A percentile compares a stretch with the other conserved stretches of the same genome.
Conservation (phyloP, 2,329 filamentous ascomycete species). For the Fusarium liriodendri region DNA sequence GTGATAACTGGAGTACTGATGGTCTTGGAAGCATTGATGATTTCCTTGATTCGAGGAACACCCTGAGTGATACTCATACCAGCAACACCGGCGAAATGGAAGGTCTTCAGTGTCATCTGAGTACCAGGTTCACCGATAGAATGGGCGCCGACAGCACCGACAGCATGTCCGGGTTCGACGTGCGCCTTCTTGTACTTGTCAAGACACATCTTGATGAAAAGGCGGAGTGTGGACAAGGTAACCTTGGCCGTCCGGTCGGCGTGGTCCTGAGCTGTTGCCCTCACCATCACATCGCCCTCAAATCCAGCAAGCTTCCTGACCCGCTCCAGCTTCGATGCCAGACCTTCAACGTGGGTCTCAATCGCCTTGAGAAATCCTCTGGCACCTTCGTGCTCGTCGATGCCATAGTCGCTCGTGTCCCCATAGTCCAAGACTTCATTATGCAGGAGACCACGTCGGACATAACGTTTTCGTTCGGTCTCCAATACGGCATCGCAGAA, state of each 20-base stretch:
- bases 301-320: conserved; percentile 65
- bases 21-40: conserved; percentile 95
- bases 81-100: conserved; percentile 99
- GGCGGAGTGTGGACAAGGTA: conserved; percentile 76
- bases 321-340: conserved; percentile 70
- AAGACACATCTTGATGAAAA: conserved; percentile 85
- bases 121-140: conserved; percentile 98
- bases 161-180: conserved; percentile 93
- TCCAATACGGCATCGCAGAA: conserved; percentile 77
- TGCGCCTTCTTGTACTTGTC: conserved; percentile 92
- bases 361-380: conserved; percentile 86
- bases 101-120: conserved; percentile 99
- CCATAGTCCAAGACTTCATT: conserved; percentile 74
- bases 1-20: conserved; percentile 96
- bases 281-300: conserved; percentile 44
- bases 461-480: conserved; percentile 73
- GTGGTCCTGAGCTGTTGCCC: conserved; percentile 51
- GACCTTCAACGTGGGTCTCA: conserved; percentile 73
- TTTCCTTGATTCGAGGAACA: conserved; percentile 99
- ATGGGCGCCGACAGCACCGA: conserved; percentile 95
- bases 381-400: conserved; percentile 85
- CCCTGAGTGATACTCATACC: conserved; percentile 99
- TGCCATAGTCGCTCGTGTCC: conserved; percentile 74
- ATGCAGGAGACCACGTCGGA: conserved; percentile 69
- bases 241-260: conserved; percentile 85